Conservation (phyloP, 2,329 filamentous ascomycete species). For the Diaporthe eres region DNA sequence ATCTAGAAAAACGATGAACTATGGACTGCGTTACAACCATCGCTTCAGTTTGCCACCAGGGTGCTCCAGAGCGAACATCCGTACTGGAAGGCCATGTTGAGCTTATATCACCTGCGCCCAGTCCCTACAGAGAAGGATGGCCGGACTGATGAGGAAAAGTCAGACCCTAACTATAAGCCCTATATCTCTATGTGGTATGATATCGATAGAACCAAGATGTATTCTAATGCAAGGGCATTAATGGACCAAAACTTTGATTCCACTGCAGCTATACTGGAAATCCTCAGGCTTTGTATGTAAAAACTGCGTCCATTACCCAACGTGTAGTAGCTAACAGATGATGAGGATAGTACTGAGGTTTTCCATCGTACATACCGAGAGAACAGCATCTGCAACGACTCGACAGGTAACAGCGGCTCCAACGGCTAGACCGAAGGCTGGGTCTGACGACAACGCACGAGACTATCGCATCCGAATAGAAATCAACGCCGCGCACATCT, state of each 20-base stretch:
- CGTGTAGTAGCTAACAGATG: background rate
- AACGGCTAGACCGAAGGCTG: background rate
- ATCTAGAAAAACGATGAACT: background rate
- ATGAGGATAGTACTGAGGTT: background rate
- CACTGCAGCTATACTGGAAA: background rate
- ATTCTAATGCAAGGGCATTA: background rate
- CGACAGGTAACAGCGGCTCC: background rate
- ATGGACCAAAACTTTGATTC: conserved; percentile 1
- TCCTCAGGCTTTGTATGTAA: background rate
- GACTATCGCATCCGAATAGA: background rate
- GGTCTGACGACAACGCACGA: background rate
- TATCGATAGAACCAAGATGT: conserved; percentile 1
- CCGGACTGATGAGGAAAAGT: background rate
- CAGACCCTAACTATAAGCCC: background rate
- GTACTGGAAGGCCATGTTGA: conserved; percentile 9
- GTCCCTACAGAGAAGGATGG: background rate
- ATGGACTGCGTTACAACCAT: background rate
- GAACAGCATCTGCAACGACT: background rate
- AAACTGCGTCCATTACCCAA: background rate
- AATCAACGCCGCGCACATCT: background rate
- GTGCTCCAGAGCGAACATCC: conserved; percentile 3
- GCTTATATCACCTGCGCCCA: conserved; percentile 2
- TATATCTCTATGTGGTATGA: conserved; percentile 10
- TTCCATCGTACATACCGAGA: background rate
- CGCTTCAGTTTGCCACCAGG: background rate